These are phyloP conservation scores for Pueraria montana DNA, from an alignment of 306 rosid species.

Conservation along the genomic window DNA sequence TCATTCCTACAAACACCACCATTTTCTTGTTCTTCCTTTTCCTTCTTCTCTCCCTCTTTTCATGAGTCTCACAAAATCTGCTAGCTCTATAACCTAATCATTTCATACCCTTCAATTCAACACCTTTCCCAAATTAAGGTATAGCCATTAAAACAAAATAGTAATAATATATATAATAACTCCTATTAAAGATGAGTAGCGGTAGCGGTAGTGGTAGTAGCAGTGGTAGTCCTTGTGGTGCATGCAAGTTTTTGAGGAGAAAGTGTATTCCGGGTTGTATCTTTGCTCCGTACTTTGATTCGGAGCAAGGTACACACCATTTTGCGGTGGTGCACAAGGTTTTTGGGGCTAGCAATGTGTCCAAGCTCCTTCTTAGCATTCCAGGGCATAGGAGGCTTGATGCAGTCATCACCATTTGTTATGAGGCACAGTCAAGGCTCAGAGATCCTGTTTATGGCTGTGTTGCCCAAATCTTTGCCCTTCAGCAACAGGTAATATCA, in stretches of 20 bases:
- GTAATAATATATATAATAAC: background rate
- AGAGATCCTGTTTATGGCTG: constrained; percentile 94
- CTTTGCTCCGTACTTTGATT: constrained; percentile 89
- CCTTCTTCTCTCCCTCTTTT: constrained; percentile 5
- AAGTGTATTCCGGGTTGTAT: constrained; percentile 83
- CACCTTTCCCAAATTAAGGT: background rate
- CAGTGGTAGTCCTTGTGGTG: constrained; percentile 88
- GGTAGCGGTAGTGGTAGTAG: background rate
- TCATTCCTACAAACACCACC: constrained; percentile 7
- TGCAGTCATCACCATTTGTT: constrained; percentile 84
- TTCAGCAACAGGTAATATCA: constrained; percentile 88
- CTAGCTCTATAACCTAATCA: constrained; percentile 35
- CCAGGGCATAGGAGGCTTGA: constrained; percentile 79
- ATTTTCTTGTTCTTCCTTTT: constrained; percentile 21
- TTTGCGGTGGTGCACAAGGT: constrained; percentile 95
- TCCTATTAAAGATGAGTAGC: constrained; percentile 53
- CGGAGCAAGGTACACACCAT: constrained; percentile 87
- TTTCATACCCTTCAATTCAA: background rate
- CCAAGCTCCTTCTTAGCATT: constrained; percentile 78
- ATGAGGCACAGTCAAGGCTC: constrained; percentile 84
- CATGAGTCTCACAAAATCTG: constrained; percentile 41
- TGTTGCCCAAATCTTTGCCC: constrained; percentile 85
- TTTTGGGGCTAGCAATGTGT: constrained; percentile 94
- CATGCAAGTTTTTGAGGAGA: constrained; percentile 86
- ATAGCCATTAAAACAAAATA: background rate